Conservation (phyloP, 108 stramenopile genomes). For the Mayamaea pseudoterrestris region DNA sequence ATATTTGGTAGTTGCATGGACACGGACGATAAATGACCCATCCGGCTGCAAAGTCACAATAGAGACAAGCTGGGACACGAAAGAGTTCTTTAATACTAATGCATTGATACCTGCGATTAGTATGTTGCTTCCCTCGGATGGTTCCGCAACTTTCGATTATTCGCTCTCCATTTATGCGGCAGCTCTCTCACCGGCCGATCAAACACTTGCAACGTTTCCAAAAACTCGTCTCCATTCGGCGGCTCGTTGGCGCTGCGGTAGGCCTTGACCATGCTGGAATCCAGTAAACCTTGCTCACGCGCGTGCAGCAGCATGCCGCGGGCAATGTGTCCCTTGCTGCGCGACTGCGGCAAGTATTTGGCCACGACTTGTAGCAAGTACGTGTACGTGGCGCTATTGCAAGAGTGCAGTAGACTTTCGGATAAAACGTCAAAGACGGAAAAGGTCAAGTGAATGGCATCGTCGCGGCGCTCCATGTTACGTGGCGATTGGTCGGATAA, state of each 20-base stretch:
- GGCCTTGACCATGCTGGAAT: slow-evolving; percentile 25
- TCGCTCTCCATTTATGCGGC: slow-evolving; percentile 1
- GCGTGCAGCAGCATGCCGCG: slow-evolving; percentile 32
- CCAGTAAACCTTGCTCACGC: slow-evolving; percentile 28
- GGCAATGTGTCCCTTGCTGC: slow-evolving; percentile 34
- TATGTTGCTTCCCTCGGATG: slow-evolving; percentile 1
- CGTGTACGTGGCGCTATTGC: slow-evolving; percentile 28
- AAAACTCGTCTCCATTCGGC: background rate
- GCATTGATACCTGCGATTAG: too few relatives aligned
- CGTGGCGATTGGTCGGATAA: background rate
- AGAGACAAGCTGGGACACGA: too few relatives aligned
- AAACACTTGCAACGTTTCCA: background rate
- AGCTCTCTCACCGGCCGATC: background rate
- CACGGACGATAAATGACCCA: too few relatives aligned
- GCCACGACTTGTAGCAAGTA: slow-evolving; percentile 20
- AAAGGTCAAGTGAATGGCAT: slow-evolving; percentile 28
- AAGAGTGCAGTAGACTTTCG: slow-evolving; percentile 10
- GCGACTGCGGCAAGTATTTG: slow-evolving; percentile 33
- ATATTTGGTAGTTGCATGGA: too few relatives aligned
- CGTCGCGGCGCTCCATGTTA: slow-evolving; percentile 17
- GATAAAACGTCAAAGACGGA: slow-evolving; percentile 11
- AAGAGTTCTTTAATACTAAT: too few relatives aligned
- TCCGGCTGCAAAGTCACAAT: too few relatives aligned
- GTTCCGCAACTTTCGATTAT: background rate
- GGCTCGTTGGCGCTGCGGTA: background rate